Base-by-base conservation (phyloP, 495 filamentous ascomycete genomes). In the Stereocaulon alpinum region DNA sequence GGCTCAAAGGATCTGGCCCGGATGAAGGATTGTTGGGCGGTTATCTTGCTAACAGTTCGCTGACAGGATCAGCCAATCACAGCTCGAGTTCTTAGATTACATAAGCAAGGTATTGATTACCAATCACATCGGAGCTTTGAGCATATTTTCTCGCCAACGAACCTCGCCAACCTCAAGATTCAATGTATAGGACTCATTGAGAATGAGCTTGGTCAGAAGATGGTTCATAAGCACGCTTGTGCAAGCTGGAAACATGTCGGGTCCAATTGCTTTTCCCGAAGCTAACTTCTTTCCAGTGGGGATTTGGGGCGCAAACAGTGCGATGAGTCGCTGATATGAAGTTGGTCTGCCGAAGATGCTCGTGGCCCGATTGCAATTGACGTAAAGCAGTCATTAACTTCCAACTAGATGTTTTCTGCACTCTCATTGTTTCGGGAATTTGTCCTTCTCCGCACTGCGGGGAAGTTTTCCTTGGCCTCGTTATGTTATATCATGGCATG, bases 371-470 rank as follows among this genome's bases (percentile, higher is more conserved):
- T 15, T 32, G 34, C 1, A 22, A 54, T 20, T 54, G 51, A 54
- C 51, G 34, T 41, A 34, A 41, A 37, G 34, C 17, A 41, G 40
- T 4, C n/a, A 22, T 27, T 37, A 40, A 30, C 3, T 24, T 54
- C 17, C 12, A n/a, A 15, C 40, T 20, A 20, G 22, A 42, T 11
- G 24, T n/a, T n/a, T n/a, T n/a, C n/a, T n/a, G n/a, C n/a, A 15
- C 9, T 27, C 24, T 17, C 0, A 37, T 30, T 27, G 9, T 40
- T 45, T 41, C 44, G 32, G 44, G 30, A 47, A 37, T 42, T 7
- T 49, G 22, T n/a, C 32, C 37, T 41, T 58, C 56, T 58, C 22
- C 34, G 45, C 56, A 22, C 40, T 58, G 56, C 55, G 56, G 44
- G 45, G 44, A 42, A 29, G 11, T 7, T 18, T 10, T 10, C 40